Base-by-base conservation (phyloP, 805 yeast genomes). In the Yamadazyma sp. region DNA sequence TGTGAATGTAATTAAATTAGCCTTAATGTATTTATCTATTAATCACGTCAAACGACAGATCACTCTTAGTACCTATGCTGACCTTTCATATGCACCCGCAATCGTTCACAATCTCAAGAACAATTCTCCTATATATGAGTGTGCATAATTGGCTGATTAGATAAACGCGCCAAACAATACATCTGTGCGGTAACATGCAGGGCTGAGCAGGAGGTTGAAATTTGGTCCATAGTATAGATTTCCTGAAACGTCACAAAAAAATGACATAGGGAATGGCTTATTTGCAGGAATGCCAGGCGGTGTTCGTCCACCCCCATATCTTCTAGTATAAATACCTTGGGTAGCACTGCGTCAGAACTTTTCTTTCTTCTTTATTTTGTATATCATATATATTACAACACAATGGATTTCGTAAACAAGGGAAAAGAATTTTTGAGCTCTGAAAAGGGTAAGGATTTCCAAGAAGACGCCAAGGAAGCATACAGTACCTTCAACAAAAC, bases 381-480 rank as follows among this genome's bases (percentile, higher is more conserved):
- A 18, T 18, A 15, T 21, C 12, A 16, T 20, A 16, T 24, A 21
- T 17, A 19, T 8, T 19, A 25, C 13, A n/a, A 24, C 13, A 45
- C 32, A 35, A 46, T 46, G 47, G 60, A 58, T 47, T 48, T 64
- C 37, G 26, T 61, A 28, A 59, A 60, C 47, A 54, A 64, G 41
- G 66, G 64, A 37, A 51, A 60, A 41, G 53, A 50, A 33, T 54
- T 56, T 20, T 49, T 48, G 34, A 50, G 45, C 13, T 55, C 57
- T 32, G 50, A 55, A 29, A 51, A 52, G 38, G 63, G 58, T 31
- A 45, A 46, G 36, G 51, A 52, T 10, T 49, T 53, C 38, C 36
- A 46, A 20, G 57, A 57, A 37, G 70, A 62, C 24, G 69, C 67
- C 32, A 51, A 67, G 49, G 58, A 53, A 16, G 70, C 63, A 25